Percentiles rank a stretch among this genome's conserved stretches.
These are phyloP conservation scores for Boletus calvinii DNA, from an alignment of 1,284 basidiomycete species.

Conservation along the genomic window DNA sequence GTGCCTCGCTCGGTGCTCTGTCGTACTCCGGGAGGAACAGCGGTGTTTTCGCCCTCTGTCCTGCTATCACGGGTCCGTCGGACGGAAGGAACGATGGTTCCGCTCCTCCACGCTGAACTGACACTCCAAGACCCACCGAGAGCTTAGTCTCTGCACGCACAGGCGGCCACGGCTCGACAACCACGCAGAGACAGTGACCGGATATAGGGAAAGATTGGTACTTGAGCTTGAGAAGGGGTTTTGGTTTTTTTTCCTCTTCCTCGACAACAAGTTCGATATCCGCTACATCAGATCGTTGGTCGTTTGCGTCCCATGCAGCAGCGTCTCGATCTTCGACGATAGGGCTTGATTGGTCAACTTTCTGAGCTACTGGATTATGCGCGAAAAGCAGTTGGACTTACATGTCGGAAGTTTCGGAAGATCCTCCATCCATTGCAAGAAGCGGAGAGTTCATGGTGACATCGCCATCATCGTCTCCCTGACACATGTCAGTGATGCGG, in stretches of 20 bases:
- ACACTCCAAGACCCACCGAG: slow-evolving; percentile 32
- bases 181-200: slow-evolving; percentile 70
- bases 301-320: neutral
- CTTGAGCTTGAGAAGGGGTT: slow-evolving; percentile 60
- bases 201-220: slow-evolving; percentile 68
- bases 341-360: slow-evolving; percentile 2
- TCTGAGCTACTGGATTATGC: neutral
- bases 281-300: slow-evolving; percentile 6
- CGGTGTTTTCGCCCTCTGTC: slow-evolving; percentile 48
- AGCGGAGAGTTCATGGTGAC: slow-evolving; percentile 16
- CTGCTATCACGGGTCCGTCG: slow-evolving; percentile 13
- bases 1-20: slow-evolving; percentile 39
- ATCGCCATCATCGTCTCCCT: slow-evolving; percentile 30
- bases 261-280: slow-evolving; percentile 33
- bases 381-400: slow-evolving; percentile 4
- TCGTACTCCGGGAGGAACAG: slow-evolving; percentile 68
- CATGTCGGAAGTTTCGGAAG: neutral
- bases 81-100: slow-evolving; percentile 35
- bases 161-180: slow-evolving; percentile 74
- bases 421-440: neutral
- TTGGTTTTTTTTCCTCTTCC: slow-evolving; percentile 69
- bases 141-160: slow-evolving; percentile 41
- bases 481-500: slow-evolving; percentile 22
- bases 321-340: neutral
- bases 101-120: slow-evolving; percentile 36